Percentiles rank a stretch among this genome's conserved stretches.
These are phyloP conservation scores for Agaricus blazei DNA, from an alignment of 768 basidiomycete genomes.

Conservation along the genomic window DNA sequence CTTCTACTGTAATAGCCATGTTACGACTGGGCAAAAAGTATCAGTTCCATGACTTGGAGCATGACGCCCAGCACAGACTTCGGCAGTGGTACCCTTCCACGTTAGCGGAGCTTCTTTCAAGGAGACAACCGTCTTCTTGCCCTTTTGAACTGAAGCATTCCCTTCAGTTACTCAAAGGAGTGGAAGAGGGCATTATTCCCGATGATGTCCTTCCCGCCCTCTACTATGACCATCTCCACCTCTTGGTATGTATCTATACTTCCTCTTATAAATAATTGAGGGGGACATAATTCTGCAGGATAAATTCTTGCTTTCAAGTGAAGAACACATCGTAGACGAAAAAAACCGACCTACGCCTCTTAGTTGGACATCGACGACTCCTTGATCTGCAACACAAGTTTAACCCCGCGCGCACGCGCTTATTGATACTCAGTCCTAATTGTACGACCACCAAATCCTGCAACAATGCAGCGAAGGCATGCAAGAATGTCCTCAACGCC, in stretches of 20 bases:
- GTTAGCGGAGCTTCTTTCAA: not conserved
- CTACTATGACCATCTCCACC: not conserved
- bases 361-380: not conserved
- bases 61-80: not conserved
- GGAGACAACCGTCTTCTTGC: not conserved
- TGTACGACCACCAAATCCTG: not conserved
- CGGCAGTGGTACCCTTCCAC: not conserved
- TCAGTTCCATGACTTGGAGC: not conserved
- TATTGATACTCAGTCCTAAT: not conserved
- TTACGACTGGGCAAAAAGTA: not conserved
- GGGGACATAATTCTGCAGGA: not conserved
- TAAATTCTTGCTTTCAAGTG: not conserved
- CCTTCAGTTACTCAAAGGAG: not conserved
- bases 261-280: not conserved
- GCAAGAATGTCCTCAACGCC: not conserved
- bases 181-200: not conserved
- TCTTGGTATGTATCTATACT: not conserved
- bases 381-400: not conserved
- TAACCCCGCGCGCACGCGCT: not conserved
- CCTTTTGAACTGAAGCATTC: not conserved
- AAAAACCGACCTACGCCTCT: not conserved
- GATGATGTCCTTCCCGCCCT: not conserved
- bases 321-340: not conserved
- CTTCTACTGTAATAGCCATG: not conserved
- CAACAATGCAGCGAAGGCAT: not conserved